phyloP scores from a whole-genome alignment of 768 basidiomycete species.

The Mycena epipterygia region DNA sequence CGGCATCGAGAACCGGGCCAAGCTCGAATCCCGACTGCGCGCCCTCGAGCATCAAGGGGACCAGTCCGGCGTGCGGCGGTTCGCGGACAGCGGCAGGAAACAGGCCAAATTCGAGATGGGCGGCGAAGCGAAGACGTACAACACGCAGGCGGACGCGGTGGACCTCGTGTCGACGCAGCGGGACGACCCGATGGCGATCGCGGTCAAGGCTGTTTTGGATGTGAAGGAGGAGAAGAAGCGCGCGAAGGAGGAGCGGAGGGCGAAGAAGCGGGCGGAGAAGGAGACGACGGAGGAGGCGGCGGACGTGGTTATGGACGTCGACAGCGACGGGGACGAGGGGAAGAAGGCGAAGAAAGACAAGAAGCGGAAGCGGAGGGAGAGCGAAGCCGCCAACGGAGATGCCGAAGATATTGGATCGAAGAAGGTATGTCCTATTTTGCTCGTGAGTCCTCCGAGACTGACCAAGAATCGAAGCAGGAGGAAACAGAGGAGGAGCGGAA shows the following conservation, averaged over 20 bases:
- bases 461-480: constrained; percentile 41
- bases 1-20: constrained; percentile 93
- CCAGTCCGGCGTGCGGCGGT: constrained; percentile 76
- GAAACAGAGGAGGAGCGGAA: constrained; percentile 91
- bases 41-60: constrained; percentile 90
- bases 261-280: constrained; percentile 76
- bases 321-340: constrained; percentile 48
- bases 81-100: constrained; percentile 72
- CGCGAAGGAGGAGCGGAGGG: constrained; percentile 82
- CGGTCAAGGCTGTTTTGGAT: constrained; percentile 80
- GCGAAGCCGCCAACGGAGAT: constrained; percentile 61
- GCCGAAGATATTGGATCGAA: constrained; percentile 48
- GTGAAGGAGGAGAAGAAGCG: constrained; percentile 91
- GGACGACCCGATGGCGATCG: constrained; percentile 80
- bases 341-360: constrained; percentile 48
- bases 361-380: constrained; percentile 68
- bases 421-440: constrained; percentile 38
- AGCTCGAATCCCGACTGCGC: constrained; percentile 94
- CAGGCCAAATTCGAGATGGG: constrained; percentile 87
- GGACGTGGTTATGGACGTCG: constrained; percentile 58
- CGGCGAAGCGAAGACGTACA: constrained; percentile 87
- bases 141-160: constrained; percentile 86
- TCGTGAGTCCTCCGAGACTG: constrained; percentile 19
- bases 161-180: constrained; percentile 90
- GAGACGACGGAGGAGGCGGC: constrained; percentile 47